Evolutionary conservation across 371 early-diverging fungal genomes (phyloP).

Genomic region (Zychaea mexicana): DNA sequence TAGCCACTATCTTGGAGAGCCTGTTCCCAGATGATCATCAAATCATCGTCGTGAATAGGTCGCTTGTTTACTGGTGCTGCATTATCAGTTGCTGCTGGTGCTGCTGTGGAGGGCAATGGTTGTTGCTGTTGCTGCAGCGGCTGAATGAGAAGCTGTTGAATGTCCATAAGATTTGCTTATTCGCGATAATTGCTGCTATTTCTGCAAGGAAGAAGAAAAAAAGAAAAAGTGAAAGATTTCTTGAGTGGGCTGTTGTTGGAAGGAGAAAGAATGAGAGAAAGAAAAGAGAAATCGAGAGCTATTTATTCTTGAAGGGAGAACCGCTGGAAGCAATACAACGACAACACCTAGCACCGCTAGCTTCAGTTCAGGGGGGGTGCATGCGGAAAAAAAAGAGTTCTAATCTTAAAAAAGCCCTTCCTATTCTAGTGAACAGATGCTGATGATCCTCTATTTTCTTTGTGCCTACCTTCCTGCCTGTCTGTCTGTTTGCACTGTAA

Average conservation of each 20-base stretch:
- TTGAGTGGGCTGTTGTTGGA: too few species aligned
- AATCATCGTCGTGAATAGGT: conserved; percentile 24
- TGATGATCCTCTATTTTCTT: not conserved
- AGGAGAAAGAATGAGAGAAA: not conserved
- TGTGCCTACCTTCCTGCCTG: not conserved
- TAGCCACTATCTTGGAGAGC: conserved; percentile 23
- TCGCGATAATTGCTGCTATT: too few species aligned
- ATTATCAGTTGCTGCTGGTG: not conserved
- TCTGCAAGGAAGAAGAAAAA: too few species aligned
- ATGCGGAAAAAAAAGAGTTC: not conserved
- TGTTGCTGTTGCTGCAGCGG: conserved; percentile 8
- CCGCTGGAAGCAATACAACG: not conserved
- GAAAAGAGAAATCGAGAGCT: not conserved
- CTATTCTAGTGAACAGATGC: not conserved
- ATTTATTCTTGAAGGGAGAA: conserved; percentile 5
- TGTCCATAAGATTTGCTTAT: conserved; percentile 18
- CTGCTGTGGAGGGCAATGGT: not conserved
- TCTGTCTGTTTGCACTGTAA: too few species aligned
- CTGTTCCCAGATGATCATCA: conserved; percentile 30
- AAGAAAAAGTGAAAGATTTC: not conserved
- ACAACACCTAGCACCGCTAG: conserved; percentile 2
- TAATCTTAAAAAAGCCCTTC: not conserved
- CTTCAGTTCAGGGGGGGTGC: not conserved
- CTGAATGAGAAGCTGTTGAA: conserved; percentile 16
- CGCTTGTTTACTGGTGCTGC: not conserved